These are phyloP conservation scores for Saccharomyces pastorianus DNA, from an alignment of 1,139 yeast species.

Conservation along the genomic window DNA sequence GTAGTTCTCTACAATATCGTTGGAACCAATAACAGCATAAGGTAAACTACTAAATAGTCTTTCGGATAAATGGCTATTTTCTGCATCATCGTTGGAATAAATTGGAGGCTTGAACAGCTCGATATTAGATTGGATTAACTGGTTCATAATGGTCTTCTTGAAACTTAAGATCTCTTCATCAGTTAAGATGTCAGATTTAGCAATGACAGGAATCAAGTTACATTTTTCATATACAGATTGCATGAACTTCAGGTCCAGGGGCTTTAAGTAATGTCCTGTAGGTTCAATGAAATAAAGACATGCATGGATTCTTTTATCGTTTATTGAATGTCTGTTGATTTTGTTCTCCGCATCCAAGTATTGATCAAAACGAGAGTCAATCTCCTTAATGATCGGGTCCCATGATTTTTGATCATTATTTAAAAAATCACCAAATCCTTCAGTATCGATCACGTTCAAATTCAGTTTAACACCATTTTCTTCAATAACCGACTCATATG, in stretches of 20 bases:
- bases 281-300: slow-evolving; percentile 89
- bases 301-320: slow-evolving; percentile 80
- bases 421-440: slow-evolving; percentile 90
- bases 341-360: slow-evolving; percentile 88
- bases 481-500: slow-evolving; percentile 66
- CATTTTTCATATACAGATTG: slow-evolving; percentile 84
- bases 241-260: slow-evolving; percentile 86
- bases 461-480: slow-evolving; percentile 89
- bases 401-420: slow-evolving; percentile 75
- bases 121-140: slow-evolving; percentile 68
- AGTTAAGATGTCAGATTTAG: slow-evolving; percentile 88
- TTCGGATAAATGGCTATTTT: slow-evolving; percentile 56
- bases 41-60: slow-evolving; percentile 70
- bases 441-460: slow-evolving; percentile 79
- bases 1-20: slow-evolving; percentile 57
- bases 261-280: slow-evolving; percentile 86
- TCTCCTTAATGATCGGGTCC: slow-evolving; percentile 89
- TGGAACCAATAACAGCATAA: slow-evolving; percentile 92
- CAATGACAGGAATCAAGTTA: slow-evolving; percentile 87
- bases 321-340: slow-evolving; percentile 63
- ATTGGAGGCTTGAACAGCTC: slow-evolving; percentile 71
- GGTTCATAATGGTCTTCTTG: slow-evolving; percentile 68
- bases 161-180: slow-evolving; percentile 75
- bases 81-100: slow-evolving; percentile 83
- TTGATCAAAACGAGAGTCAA: slow-evolving; percentile 76